phyloP scores from a whole-genome alignment of 139 green algal species.

The Haematococcus lacustris region DNA sequence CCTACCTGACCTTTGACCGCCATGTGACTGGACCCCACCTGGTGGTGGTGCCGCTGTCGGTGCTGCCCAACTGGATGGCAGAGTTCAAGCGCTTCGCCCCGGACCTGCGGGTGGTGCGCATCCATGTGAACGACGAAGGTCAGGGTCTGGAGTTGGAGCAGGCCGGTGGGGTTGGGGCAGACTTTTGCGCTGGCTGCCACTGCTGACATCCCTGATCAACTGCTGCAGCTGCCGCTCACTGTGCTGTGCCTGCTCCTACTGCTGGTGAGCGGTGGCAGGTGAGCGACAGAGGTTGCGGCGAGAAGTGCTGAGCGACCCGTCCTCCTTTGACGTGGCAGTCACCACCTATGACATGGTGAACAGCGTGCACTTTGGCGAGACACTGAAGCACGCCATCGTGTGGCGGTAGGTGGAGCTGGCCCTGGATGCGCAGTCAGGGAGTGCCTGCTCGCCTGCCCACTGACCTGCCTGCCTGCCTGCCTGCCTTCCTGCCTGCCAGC shows the following conservation, averaged over 20 bases:
- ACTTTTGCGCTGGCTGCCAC: too few species aligned
- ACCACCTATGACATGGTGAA: slow-evolving; percentile 60
- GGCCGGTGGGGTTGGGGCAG: too few species aligned
- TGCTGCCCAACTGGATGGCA: slow-evolving; percentile 18
- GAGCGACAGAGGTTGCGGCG: slow-evolving; percentile 43
- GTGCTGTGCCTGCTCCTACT: too few species aligned
- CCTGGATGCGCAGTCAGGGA: too few species aligned
- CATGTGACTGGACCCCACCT: slow-evolving; percentile 73
- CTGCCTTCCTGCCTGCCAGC: too few species aligned
- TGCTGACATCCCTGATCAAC: too few species aligned
- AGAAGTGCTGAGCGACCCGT: slow-evolving; percentile 43
- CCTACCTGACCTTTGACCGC: slow-evolving; percentile 48
- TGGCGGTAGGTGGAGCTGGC: slow-evolving; percentile 20
- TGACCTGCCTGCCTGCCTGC: too few species aligned
- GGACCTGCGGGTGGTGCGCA: slow-evolving; percentile 42
- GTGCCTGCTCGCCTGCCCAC: too few species aligned
- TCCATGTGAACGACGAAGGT: slow-evolving; percentile 43
- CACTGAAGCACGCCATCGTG: slow-evolving; percentile 31
- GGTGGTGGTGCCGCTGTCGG: slow-evolving; percentile 77
- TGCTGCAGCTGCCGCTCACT: too few species aligned
- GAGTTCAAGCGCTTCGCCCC: slow-evolving; percentile 49
- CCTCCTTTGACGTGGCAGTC: slow-evolving; percentile 59
- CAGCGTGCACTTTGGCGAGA: slow-evolving; percentile 32
- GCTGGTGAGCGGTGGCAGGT: slow-evolving; percentile 9
- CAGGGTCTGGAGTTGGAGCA: too few species aligned